phyloP scores from a whole-genome alignment of 495 filamentous ascomycete genomes.

The Cairneyella variabilis region DNA sequence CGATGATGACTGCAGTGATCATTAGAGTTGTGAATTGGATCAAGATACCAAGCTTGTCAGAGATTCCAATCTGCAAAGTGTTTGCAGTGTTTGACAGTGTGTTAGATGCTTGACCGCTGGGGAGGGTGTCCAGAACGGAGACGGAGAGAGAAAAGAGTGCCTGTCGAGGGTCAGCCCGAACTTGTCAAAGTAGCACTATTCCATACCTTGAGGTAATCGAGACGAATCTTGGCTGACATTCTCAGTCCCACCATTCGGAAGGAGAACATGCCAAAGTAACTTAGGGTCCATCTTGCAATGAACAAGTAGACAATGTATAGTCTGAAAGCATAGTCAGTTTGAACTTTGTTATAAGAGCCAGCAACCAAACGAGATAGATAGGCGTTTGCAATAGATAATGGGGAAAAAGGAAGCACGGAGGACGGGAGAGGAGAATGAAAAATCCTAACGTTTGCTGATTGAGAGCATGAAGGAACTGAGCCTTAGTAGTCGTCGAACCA shows the following conservation, averaged over 20 bases:
- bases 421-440: not conserved
- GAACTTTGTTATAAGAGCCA: not conserved
- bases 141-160: conserved; percentile 50
- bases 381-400: not conserved
- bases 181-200: not conserved
- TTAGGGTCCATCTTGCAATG: conserved; percentile 52
- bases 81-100: conserved; percentile 63
- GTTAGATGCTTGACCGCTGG: conserved; percentile 48
- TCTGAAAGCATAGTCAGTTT: conserved; percentile 22
- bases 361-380: not conserved
- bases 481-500: conserved; percentile 22
- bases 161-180: conserved; percentile 33
- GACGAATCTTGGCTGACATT: conserved; percentile 50
- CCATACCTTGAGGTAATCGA: conserved; percentile 28
- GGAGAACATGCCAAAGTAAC: conserved; percentile 51
- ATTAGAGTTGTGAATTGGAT: conserved; percentile 51
- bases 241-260: conserved; percentile 51
- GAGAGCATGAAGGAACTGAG: conserved; percentile 28
- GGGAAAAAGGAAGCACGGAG: not conserved
- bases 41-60: conserved; percentile 53
- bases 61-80: conserved; percentile 62
- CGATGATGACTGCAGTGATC: conserved; percentile 48
- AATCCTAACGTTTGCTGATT: conserved; percentile 27
- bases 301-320: conserved; percentile 62
- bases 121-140: conserved; percentile 50